phyloP scores from a whole-genome alignment of 1,139 yeast species.

The Hansenula sp. region DNA sequence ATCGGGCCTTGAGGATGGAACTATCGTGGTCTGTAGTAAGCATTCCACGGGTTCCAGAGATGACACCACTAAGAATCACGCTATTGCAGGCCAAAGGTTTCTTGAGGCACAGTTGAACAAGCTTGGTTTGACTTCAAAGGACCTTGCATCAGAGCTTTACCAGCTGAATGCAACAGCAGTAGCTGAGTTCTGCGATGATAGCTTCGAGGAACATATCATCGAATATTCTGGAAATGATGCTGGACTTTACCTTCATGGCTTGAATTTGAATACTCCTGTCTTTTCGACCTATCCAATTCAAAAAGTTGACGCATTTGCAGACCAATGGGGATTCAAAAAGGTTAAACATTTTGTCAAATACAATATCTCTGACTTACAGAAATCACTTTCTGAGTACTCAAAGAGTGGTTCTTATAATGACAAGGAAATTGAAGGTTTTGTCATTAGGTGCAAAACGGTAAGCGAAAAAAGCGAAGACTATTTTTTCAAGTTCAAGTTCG shows the following conservation, averaged over 20 bases:
- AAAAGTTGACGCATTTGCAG: constrained; percentile 57
- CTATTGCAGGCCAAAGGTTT: constrained; percentile 64
- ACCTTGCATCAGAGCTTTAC: constrained; percentile 55
- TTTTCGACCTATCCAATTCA: constrained; percentile 66
- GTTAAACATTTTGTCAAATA: constrained; percentile 43
- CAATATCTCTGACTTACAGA: constrained; percentile 38
- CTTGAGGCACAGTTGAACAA: constrained; percentile 48
- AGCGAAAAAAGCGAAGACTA: constrained; percentile 40
- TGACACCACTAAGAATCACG: constrained; percentile 61
- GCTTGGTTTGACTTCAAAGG: constrained; percentile 35
- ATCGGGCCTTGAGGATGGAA: constrained; percentile 72
- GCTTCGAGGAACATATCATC: constrained; percentile 90
- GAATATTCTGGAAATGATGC: constrained; percentile 64
- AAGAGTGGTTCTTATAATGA: constrained; percentile 69
- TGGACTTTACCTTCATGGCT: constrained; percentile 87
- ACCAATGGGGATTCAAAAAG: constrained; percentile 65
- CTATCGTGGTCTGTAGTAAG: constrained; percentile 79
- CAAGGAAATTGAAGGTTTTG: constrained; percentile 89
- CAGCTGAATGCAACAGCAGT: constrained; percentile 71
- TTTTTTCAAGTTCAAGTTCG: constrained; percentile 92
- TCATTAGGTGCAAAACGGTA: constrained; percentile 55
- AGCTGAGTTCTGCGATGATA: constrained; percentile 90
- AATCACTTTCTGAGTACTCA: constrained; percentile 53
- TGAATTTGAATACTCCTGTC: constrained; percentile 62
- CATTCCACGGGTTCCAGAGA: constrained; percentile 76